phyloP scores from a whole-genome alignment of 1,284 basidiomycete genomes.

The Pyrrhoderma lamaoense region DNA sequence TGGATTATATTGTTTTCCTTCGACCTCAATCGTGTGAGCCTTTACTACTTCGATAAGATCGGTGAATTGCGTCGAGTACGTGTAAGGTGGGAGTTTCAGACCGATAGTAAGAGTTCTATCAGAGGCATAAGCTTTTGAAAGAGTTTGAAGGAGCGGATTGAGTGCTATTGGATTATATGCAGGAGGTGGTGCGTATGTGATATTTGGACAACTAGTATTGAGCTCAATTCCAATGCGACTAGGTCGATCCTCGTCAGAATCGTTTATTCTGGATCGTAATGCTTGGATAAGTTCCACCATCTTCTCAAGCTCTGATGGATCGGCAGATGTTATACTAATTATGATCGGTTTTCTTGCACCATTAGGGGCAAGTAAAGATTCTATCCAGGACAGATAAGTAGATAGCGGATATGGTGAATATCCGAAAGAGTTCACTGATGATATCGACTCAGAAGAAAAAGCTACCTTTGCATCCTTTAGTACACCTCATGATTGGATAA shows the following conservation, averaged over 20 bases:
- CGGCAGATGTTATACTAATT: conserved; percentile 63
- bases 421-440: conserved; percentile 72
- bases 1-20: conserved; percentile 27
- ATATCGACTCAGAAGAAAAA: conserved; percentile 39
- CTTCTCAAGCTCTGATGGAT: conserved; percentile 37
- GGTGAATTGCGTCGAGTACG: conserved; percentile 53
- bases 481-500: background rate
- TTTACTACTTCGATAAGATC: conserved; percentile 42
- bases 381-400: conserved; percentile 57
- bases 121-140: conserved; percentile 38
- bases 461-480: conserved; percentile 40
- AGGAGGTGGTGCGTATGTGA: conserved; percentile 53
- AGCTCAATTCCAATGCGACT: conserved; percentile 60
- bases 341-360: conserved; percentile 56
- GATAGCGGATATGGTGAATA: conserved; percentile 69
- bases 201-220: conserved; percentile 78
- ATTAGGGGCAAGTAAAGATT: conserved; percentile 36
- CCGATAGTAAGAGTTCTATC: conserved; percentile 63
- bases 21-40: conserved; percentile 26
- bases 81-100: conserved; percentile 76
- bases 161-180: conserved; percentile 48
- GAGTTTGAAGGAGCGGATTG: conserved; percentile 42
- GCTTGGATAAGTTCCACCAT: conserved; percentile 54
- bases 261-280: conserved; percentile 41
- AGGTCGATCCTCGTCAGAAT: conserved; percentile 21